Evolutionary conservation across 73 alveolate species (phyloP), one percentile per base, ranked within the genome.

Genomic region (Paramecium sexaurelia): DNA sequence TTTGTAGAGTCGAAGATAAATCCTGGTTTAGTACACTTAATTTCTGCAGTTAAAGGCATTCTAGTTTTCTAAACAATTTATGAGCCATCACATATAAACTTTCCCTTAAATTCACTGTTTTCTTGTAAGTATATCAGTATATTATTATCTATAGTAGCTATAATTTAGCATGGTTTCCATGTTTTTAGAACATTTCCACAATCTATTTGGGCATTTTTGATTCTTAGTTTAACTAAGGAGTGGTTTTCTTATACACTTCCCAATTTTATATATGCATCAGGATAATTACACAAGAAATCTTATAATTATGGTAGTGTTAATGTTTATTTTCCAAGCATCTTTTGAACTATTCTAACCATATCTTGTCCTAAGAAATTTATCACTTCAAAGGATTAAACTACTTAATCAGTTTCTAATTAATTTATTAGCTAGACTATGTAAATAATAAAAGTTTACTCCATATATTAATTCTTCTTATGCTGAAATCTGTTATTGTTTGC

Each of bases 21-120:
- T 1, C 90, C 90, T 5, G 68, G 26, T 41, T 41, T 78, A 3
- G 75, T 78, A 9, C 27, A 37, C 19, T 40, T 78, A 7, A 78
- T 24, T 78, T 78, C 90, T 40, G 90, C 90, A 13, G 73, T 45
- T 26, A 78, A 78, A 9, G 90, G 90, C 36, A 43, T 20, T 78
- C 90, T 78, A 0, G 90, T 78, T 29, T 78, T 78, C 22, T 78
- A 24, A 1, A 41, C 40, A 8, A 78, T 22, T 20, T 20, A 4
- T 7, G 61, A 78, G 6, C 7, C n/a, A 3, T 20, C 45, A 13
- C 45, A 43, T 5, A 15, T 6, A 24, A 39, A 78, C 29, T 78
- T 78, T 3, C 75, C 68, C 11, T 78, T 37, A 20, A 78, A 45
- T 40, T 78, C 87, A 73, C 35, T 39, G 24, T 27, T 45, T 0